Percentiles rank a stretch among this genome's conserved stretches.
phyloP scores from a whole-genome alignment of 768 basidiomycete genomes.

The Pholiota molesta region DNA sequence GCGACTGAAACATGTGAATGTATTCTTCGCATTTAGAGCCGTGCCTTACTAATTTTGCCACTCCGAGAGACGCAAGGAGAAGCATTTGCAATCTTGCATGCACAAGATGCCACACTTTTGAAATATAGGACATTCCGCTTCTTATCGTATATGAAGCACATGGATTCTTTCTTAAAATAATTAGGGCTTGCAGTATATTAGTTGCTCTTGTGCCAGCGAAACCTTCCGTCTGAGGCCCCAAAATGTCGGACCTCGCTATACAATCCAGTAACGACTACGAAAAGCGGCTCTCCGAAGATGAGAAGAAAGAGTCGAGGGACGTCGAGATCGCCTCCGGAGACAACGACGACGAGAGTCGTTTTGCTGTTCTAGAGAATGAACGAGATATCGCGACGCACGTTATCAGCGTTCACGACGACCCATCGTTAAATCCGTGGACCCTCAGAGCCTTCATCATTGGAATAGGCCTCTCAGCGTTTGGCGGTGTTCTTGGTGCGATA shows the following conservation, averaged over 20 bases:
- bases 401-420: conserved; percentile 48
- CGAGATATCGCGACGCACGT: conserved; percentile 51
- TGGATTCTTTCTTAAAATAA: conserved; percentile 3
- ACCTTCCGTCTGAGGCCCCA: neutral
- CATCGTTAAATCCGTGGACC: conserved; percentile 48
- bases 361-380: conserved; percentile 42
- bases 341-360: conserved; percentile 26
- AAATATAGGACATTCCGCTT: neutral
- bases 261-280: conserved; percentile 23
- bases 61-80: neutral
- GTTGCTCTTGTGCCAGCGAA: neutral
- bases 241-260: conserved; percentile 15
- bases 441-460: conserved; percentile 50
- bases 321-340: conserved; percentile 36
- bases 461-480: conserved; percentile 49
- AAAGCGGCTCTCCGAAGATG: conserved; percentile 30
- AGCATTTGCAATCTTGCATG: neutral
- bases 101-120: neutral
- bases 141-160: conserved; percentile 12
- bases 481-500: conserved; percentile 48
- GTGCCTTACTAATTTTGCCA: neutral
- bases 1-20: neutral
- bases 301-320: conserved; percentile 35
- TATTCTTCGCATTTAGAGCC: neutral
- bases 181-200: neutral